Conservation (phyloP, 192 early-diverging fungal genomes). For the Bifiguratus adelaidae region DNA sequence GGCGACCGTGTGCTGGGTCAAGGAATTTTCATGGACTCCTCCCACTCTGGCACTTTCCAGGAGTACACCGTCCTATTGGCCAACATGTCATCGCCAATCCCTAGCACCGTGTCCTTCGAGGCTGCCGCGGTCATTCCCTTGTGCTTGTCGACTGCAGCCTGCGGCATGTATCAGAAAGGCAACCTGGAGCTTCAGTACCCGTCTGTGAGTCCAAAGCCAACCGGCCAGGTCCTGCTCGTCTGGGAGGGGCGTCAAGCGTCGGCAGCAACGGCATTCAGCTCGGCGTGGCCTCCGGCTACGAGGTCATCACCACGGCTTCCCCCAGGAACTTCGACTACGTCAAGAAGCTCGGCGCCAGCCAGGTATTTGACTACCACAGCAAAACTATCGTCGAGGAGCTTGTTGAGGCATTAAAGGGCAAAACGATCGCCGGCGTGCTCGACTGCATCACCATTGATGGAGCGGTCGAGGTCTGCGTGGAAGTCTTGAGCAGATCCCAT, state of each 20-base stretch:
- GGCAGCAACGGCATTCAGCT: constrained; percentile 37
- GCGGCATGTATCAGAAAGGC: constrained; percentile 18
- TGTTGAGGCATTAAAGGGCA: background rate
- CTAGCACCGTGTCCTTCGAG: constrained; percentile 9
- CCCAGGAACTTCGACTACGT: constrained; percentile 25
- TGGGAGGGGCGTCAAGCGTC: constrained; percentile 41
- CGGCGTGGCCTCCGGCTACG: constrained; percentile 5
- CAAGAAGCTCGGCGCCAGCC: constrained; percentile 29
- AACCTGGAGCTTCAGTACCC: constrained; percentile 2
- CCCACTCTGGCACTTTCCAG: constrained; percentile 12
- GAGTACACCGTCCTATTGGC: constrained; percentile 17
- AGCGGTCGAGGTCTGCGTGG: background rate
- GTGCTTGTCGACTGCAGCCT: constrained; percentile 37
- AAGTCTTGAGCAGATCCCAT: background rate
- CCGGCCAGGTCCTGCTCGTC: constrained; percentile 25
- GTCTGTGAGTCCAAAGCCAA: background rate
- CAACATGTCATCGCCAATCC: background rate
- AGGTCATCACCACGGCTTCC: constrained; percentile 41
- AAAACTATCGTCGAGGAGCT: no score
- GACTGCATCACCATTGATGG: no score
- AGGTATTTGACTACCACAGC: constrained; percentile 38
- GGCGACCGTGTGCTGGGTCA: constrained; percentile 36
- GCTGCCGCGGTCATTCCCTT: constrained; percentile 38
- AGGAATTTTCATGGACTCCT: background rate
- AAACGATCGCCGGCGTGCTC: background rate